phyloP scores from a whole-genome alignment of 495 filamentous ascomycete genomes.

The Parmelia sp. region DNA sequence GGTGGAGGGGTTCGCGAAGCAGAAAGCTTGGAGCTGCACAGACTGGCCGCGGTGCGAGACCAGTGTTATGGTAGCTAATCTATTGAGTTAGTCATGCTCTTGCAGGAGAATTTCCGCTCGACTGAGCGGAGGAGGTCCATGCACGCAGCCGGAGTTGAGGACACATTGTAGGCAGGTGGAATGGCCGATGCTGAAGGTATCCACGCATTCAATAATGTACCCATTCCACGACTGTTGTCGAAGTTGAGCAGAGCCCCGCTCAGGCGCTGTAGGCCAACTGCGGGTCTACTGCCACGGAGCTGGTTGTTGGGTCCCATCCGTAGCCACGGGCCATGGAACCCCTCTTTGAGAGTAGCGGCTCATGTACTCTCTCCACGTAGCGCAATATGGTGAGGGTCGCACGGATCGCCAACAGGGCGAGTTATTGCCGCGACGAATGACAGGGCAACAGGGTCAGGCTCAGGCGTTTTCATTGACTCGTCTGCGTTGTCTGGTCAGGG shows the following conservation, averaged over 20 bases:
- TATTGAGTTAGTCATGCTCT: not conserved
- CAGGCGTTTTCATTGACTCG: not conserved
- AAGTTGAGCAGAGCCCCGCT: not conserved
- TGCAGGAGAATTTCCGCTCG: not conserved
- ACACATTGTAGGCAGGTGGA: not conserved
- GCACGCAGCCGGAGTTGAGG: not conserved
- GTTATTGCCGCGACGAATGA: not conserved
- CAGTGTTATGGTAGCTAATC: not conserved
- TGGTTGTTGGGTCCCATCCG: not conserved
- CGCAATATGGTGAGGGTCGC: not conserved
- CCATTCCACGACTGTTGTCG: not conserved
- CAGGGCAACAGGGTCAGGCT: not conserved
- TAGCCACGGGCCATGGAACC: not conserved
- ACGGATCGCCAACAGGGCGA: not conserved
- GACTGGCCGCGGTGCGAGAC: not conserved
- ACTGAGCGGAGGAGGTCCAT: constrained; percentile 2
- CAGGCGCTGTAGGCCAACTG: not conserved
- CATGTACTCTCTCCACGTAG: not conserved
- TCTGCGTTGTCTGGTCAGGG: not conserved
- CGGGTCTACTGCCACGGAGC: not conserved
- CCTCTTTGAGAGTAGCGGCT: not conserved
- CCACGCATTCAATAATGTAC: not conserved
- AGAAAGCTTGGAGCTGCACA: not conserved
- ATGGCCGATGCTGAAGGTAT: not conserved
- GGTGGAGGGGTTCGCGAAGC: not conserved